These are phyloP conservation scores for Diaporthe caulivora DNA, from an alignment of 2,329 filamentous ascomycete genomes.

Conservation along the genomic window DNA sequence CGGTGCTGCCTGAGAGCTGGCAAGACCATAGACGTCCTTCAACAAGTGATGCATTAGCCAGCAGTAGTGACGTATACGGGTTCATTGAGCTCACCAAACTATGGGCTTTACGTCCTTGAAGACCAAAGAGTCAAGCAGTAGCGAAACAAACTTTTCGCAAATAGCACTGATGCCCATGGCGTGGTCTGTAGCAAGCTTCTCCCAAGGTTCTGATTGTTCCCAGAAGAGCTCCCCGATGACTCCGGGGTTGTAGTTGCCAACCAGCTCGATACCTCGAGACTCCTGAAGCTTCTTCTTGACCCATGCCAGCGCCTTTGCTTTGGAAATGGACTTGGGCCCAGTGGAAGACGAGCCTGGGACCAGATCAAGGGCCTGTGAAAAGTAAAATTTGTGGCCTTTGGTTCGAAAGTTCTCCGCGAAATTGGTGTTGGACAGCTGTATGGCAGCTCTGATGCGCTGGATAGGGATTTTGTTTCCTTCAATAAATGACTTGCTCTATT, in stretches of 20 bases:
- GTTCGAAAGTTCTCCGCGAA: background rate
- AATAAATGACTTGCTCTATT: background rate
- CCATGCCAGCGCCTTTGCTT: background rate
- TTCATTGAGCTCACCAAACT: slow-evolving; percentile 25
- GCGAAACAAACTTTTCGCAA: background rate
- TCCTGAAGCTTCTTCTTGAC: background rate
- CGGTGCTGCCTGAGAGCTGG: background rate
- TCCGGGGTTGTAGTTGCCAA: slow-evolving; percentile 12
- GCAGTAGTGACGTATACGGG: too few relatives aligned
- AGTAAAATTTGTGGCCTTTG: slow-evolving; percentile 2
- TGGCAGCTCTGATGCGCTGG: background rate
- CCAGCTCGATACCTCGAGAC: slow-evolving; percentile 17
- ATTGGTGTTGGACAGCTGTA: background rate
- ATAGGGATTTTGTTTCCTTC: background rate
- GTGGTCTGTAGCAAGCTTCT: background rate
- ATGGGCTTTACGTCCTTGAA: background rate
- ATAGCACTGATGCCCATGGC: background rate
- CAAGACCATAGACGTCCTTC: background rate
- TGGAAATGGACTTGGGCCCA: background rate
- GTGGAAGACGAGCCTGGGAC: too few relatives aligned
- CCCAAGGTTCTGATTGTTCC: slow-evolving; percentile 33
- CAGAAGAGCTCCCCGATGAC: slow-evolving; percentile 28
- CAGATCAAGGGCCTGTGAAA: too few relatives aligned
- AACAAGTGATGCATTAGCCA: too few relatives aligned
- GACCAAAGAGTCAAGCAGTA: background rate